Conservation (phyloP, 768 basidiomycete species). For the Porphyrellus cyaneotinctus region DNA sequence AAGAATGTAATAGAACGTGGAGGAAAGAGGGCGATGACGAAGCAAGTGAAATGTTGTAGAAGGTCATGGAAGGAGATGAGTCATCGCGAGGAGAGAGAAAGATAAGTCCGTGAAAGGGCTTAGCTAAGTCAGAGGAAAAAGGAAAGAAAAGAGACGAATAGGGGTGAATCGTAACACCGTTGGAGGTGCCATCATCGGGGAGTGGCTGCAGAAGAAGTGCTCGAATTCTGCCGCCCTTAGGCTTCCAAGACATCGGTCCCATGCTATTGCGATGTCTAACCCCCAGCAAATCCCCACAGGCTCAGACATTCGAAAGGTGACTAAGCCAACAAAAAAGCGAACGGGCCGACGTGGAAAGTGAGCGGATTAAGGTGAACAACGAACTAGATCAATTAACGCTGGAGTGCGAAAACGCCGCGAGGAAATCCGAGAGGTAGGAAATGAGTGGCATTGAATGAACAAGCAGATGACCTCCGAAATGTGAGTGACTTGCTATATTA, state of each 20-base stretch:
- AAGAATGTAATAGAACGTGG: too few species aligned
- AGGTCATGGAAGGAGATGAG: too few species aligned
- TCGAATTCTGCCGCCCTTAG: conserved; percentile 72
- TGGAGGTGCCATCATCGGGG: conserved; percentile 80
- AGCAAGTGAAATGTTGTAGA: too few species aligned
- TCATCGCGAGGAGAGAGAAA: too few species aligned
- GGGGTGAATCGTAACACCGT: too few species aligned
- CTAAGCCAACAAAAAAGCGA: conserved; percentile 78
- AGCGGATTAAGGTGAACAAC: conserved; percentile 76
- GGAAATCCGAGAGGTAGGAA: conserved; percentile 73
- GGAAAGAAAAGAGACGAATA: too few species aligned
- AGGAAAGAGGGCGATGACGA: too few species aligned
- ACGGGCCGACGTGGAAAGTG: conserved; percentile 67
- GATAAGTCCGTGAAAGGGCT: too few species aligned
- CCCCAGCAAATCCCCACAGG: conserved; percentile 65
- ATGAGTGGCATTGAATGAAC: conserved; percentile 60
- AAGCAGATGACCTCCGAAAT: conserved; percentile 79
- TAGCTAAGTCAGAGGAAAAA: too few species aligned
- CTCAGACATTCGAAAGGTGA: conserved; percentile 61
- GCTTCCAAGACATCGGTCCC: conserved; percentile 71
- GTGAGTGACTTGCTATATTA: conserved; percentile 38
- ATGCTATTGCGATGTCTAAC: conserved; percentile 69
- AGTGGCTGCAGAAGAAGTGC: conserved; percentile 75
- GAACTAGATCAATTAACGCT: conserved; percentile 73
- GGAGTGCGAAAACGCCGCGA: conserved; percentile 78